Evolutionary conservation across 2,329 filamentous ascomycete species (phyloP).

Genomic region (Raffaelea albimanens): DNA sequence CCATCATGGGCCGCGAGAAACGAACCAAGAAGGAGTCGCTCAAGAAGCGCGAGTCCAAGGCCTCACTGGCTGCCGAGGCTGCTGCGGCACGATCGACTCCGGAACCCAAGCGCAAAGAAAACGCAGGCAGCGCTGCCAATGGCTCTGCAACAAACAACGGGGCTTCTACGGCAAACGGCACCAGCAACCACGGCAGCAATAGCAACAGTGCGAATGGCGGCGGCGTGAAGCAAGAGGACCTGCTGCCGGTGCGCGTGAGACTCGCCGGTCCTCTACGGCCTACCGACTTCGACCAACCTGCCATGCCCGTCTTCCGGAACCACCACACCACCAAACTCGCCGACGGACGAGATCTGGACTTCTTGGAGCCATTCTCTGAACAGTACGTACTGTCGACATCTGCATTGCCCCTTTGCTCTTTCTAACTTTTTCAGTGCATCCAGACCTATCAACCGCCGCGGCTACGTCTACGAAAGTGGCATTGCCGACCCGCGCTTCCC

Average conservation of each 20-base stretch:
- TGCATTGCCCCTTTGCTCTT: background rate
- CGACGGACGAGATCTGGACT: constrained; percentile 43
- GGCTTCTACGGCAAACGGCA: background rate
- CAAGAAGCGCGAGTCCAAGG: constrained; percentile 60
- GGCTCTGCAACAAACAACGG: background rate
- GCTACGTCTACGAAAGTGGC: constrained; percentile 82
- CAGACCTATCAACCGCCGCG: constrained; percentile 45
- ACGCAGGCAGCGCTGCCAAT: background rate
- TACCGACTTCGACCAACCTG: constrained; percentile 51
- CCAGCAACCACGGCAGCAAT: background rate
- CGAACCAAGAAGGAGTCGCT: constrained; percentile 56
- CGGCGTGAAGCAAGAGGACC: constrained; percentile 24
- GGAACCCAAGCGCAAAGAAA: constrained; percentile 39
- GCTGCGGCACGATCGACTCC: constrained; percentile 40
- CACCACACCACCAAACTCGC: constrained; percentile 43
- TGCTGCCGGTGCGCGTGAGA: constrained; percentile 50
- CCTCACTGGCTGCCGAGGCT: constrained; percentile 19
- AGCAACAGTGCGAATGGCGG: background rate
- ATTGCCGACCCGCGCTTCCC: constrained; percentile 84
- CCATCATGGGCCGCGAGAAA: constrained; percentile 34
- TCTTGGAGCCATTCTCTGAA: constrained; percentile 54
- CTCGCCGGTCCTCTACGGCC: constrained; percentile 49
- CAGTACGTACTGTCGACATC: constrained; percentile 39
- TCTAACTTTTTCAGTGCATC: background rate
- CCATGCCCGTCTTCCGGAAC: constrained; percentile 45